Percentiles rank a stretch among this genome's conserved stretches.
phyloP scores from a whole-genome alignment of 805 yeast genomes.

The Saccharomycopsis fermentans region DNA sequence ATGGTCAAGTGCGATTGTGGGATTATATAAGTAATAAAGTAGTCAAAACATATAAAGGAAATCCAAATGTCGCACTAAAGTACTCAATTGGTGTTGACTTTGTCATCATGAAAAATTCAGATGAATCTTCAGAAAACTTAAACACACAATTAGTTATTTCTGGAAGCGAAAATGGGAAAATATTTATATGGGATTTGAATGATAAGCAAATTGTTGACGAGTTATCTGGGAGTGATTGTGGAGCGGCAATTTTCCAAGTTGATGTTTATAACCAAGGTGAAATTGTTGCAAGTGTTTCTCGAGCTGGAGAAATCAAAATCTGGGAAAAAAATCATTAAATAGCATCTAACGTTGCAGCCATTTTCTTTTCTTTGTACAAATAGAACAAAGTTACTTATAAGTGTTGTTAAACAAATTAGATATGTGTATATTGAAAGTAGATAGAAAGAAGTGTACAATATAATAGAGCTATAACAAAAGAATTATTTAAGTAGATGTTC shows the following conservation, averaged over 20 bases:
- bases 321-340: not conserved
- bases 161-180: conserved; percentile 47
- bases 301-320: conserved; percentile 21
- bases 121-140: conserved; percentile 20
- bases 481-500: too few relatives aligned
- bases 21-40: conserved; percentile 75
- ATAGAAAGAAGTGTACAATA: too few relatives aligned
- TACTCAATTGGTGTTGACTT: conserved; percentile 46
- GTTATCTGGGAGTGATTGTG: not conserved
- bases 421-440: too few relatives aligned
- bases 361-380: too few relatives aligned
- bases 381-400: too few relatives aligned
- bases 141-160: conserved; percentile 39
- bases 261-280: conserved; percentile 30
- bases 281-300: conserved; percentile 25
- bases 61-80: conserved; percentile 33
- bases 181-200: conserved; percentile 61
- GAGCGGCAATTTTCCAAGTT: conserved; percentile 32
- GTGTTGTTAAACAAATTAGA: too few relatives aligned
- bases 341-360: not conserved
- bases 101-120: conserved; percentile 21
- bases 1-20: conserved; percentile 75
- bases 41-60: conserved; percentile 54
- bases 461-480: too few relatives aligned
- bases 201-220: conserved; percentile 35